Conservation (phyloP, 768 basidiomycete species). For the Mycena capillaripes region DNA sequence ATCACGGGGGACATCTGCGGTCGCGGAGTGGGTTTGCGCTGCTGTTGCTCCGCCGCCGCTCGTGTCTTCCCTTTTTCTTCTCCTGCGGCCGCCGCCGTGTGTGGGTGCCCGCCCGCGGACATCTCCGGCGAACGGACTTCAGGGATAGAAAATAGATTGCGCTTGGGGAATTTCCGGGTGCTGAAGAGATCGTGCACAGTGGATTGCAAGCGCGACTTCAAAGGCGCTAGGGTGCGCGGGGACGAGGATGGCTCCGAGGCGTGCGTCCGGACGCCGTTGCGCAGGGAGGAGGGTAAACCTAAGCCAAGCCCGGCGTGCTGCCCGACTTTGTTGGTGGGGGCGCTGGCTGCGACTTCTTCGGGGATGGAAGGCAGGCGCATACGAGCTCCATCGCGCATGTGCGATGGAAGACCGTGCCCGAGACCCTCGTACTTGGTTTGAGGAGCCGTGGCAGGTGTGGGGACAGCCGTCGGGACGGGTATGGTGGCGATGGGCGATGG, state of each 20-base stretch:
- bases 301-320: constrained; percentile 17
- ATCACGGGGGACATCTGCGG: constrained; percentile 18
- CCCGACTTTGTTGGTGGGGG: neutral
- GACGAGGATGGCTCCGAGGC: neutral
- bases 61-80: neutral
- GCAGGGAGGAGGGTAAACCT: constrained; percentile 8
- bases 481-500: neutral
- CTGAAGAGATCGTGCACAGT: constrained; percentile 19
- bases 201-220: constrained; percentile 17
- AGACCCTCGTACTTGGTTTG: neutral
- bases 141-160: neutral
- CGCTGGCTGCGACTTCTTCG: neutral
- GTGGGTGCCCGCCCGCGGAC: neutral
- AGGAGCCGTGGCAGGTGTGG: neutral
- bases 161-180: constrained; percentile 24
- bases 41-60: neutral
- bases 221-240: neutral
- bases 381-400: constrained; percentile 2
- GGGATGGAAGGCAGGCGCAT: constrained; percentile 21
- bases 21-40: neutral
- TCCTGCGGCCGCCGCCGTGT: neutral
- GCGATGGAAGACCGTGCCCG: constrained; percentile 15
- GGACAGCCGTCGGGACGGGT: neutral
- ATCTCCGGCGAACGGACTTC: constrained; percentile 19
- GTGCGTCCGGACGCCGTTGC: neutral